These are phyloP conservation scores for Fusarium azukiicola DNA, from an alignment of 2,329 filamentous ascomycete species.

Conservation along the genomic window DNA sequence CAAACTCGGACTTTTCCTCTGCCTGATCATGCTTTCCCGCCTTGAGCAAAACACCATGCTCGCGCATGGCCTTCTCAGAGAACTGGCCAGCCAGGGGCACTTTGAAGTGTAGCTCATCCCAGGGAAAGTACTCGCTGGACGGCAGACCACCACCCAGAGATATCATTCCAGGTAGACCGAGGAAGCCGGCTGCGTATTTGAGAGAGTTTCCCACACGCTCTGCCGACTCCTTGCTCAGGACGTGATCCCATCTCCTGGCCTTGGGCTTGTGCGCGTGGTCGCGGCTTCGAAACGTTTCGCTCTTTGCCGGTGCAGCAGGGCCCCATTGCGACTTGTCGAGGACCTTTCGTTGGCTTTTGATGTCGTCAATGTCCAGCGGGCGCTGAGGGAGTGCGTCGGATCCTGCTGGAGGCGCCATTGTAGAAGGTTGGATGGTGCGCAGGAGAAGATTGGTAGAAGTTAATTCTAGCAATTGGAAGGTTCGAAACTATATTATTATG, in stretches of 20 bases:
- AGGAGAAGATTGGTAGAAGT: background rate
- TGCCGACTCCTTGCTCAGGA: background rate
- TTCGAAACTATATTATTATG: too few relatives aligned
- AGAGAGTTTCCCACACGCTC: background rate
- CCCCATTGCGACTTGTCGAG: background rate
- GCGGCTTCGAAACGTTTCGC: background rate
- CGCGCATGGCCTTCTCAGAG: background rate
- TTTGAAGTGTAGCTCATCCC: slow-evolving; percentile 1
- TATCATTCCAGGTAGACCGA: background rate
- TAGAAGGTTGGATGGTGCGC: too few relatives aligned
- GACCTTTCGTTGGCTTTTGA: background rate
- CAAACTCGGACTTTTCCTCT: background rate
- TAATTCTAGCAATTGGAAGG: background rate
- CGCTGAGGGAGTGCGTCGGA: background rate
- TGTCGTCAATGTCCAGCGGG: background rate
- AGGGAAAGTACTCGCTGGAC: slow-evolving; percentile 1
- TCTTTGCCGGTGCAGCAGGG: background rate
- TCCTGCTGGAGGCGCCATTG: background rate
- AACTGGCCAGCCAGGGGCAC: background rate
- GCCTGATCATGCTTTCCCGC: background rate
- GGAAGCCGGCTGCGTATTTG: background rate
- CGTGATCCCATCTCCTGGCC: background rate
- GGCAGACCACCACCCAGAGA: background rate
- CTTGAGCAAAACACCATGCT: background rate
- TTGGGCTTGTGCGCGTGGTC: background rate